These are phyloP conservation scores for Alisma plantagoaquatica DNA, from an alignment of 106 monocot genomes.

Conservation along the genomic window DNA sequence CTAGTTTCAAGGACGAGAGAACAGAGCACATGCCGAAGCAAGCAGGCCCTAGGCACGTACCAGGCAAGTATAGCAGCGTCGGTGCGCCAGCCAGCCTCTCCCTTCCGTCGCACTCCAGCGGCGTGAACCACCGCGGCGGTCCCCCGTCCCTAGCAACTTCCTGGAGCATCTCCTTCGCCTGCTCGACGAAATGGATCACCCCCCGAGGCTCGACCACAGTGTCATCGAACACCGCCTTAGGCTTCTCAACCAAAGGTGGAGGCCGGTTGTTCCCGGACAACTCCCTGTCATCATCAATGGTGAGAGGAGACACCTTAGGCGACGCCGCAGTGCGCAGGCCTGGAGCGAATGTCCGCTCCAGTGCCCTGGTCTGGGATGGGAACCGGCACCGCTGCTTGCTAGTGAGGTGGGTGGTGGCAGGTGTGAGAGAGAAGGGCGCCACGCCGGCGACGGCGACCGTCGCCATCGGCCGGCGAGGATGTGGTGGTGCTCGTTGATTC, in stretches of 20 bases:
- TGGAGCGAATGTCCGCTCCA: no score
- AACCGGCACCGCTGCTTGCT: no score
- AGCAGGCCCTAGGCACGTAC: not conserved
- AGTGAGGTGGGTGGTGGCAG: no score
- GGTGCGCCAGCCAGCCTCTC: not conserved
- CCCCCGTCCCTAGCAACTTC: not conserved
- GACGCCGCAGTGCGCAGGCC: no score
- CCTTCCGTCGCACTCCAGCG: constrained; percentile 4
- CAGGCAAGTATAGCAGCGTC: constrained; percentile 10
- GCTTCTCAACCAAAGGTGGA: not conserved
- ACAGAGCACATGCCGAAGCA: not conserved
- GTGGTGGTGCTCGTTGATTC: no score
- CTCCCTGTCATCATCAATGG: no score
- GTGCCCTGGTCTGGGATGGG: no score
- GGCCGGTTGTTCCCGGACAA: no score
- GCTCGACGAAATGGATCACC: not conserved
- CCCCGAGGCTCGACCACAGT: not conserved
- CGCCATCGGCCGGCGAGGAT: no score
- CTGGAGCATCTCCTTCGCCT: not conserved
- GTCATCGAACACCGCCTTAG: not conserved
- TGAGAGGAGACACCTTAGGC: no score
- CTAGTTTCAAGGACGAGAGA: not conserved
- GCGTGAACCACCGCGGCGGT: constrained; percentile 13
- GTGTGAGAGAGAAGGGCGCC: no score
- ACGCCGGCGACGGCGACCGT: no score